These are phyloP conservation scores for Groenewaldozyma salmanticensis DNA, from an alignment of 805 yeast species.

Conservation along the genomic window DNA sequence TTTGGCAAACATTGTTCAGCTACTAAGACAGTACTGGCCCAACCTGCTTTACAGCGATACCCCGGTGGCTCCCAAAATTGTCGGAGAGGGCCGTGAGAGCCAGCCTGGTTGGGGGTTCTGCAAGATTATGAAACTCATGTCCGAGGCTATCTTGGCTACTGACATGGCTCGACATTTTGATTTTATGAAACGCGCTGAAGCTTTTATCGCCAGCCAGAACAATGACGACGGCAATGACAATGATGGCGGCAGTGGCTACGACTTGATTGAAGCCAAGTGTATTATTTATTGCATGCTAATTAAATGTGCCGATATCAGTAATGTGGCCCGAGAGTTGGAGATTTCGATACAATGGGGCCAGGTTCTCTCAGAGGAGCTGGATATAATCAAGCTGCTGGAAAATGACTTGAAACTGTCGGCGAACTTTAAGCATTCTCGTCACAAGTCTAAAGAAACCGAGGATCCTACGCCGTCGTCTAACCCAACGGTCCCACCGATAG, in stretches of 20 bases:
- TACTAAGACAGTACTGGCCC: constrained; percentile 48
- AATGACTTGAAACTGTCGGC: constrained; percentile 18
- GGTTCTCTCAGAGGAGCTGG: constrained; percentile 67
- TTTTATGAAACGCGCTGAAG: constrained; percentile 40
- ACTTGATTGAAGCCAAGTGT: constrained; percentile 9
- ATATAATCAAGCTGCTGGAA: constrained; percentile 52
- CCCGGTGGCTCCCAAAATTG: constrained; percentile 10
- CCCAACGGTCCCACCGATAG: not conserved
- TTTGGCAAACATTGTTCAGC: constrained; percentile 46
- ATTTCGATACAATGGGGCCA: constrained; percentile 82
- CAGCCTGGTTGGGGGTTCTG: not conserved
- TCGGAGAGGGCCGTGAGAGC: constrained; percentile 5
- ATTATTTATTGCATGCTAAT: constrained; percentile 61
- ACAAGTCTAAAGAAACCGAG: not conserved
- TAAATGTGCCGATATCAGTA: constrained; percentile 93
- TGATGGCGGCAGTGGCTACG: not conserved
- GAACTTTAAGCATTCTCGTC: not conserved
- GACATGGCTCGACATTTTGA: constrained; percentile 87
- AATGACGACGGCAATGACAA: constrained; percentile 4
- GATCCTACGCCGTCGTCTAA: constrained; percentile 3
- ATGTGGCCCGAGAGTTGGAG: constrained; percentile 71
- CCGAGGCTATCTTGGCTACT: constrained; percentile 57
- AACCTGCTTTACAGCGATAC: not conserved
- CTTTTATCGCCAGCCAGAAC: constrained; percentile 13
- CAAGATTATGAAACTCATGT: constrained; percentile 9